Base-by-base conservation (phyloP, 768 basidiomycete species). In the Nevesoporus exiguus region DNA sequence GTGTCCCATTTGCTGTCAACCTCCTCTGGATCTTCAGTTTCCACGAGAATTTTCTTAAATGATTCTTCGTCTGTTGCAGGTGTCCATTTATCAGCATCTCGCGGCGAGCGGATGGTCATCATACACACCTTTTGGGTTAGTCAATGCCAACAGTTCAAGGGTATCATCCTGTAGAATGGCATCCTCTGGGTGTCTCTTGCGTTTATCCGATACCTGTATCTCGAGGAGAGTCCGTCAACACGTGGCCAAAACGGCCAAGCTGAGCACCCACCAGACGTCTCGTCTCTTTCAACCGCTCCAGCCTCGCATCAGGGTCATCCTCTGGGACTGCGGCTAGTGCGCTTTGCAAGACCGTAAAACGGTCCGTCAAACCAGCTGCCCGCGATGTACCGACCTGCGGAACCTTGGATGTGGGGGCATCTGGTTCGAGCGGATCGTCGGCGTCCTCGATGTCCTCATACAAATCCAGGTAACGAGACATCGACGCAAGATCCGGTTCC, bases 381-480 rank as follows among this genome's bases (percentile, higher is more conserved):
- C 40, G 54, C 25, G 63, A 65, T 31, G 55, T 46, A 39, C 59
- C 48, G 19, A 27, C 63, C 33, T 47, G 51, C 21, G 55, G 56
- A 3, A 15, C 7, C 46, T 9, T 46, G 4, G 61, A 58, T 7
- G 52, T 56, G 36, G 59, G 30, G 9, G 34, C 39, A 7, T 67
- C 65, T 6, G 51, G 42, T 31, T 62, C 69, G 5, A 53, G 62
- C 5, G 57, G 51, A 3, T 61, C 55, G 27, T 67, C 71, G 0
- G 61, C 44, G 2, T 70, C 60, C 17, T 71, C 67, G 45, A 65
- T 62, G 21, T 69, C 68, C 15, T 71, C 69, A 55, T 71, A 71
- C 10, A 71, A 34, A n/a, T 45, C 43, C 5, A 19, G 41, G 34
- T 55, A 67, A 9, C 3, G 14, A 0, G 19, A 1, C 1, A 17